These are phyloP conservation scores for Aaosphaeria arxii DNA, from an alignment of 2,329 filamentous ascomycete genomes.

Conservation along the genomic window DNA sequence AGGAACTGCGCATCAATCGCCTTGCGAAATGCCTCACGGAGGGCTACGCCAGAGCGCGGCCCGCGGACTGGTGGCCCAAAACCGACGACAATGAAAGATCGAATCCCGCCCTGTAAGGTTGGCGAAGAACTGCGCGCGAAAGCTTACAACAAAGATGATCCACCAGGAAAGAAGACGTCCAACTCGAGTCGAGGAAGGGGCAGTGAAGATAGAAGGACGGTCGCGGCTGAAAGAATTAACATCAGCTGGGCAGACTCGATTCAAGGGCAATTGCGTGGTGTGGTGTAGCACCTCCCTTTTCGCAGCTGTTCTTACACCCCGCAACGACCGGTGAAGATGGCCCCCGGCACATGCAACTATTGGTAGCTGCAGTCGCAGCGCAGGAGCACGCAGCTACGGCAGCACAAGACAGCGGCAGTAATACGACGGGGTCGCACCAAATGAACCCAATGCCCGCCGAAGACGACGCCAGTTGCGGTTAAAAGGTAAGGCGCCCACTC, in stretches of 20 bases:
- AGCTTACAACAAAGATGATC: conserved; percentile 7
- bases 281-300: too few relatives aligned
- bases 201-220: conserved; percentile 24
- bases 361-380: conserved; percentile 27
- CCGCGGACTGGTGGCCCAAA: conserved; percentile 20
- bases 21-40: conserved; percentile 22
- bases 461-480: too few relatives aligned
- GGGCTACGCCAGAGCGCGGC: conserved; percentile 20
- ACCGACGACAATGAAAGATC: conserved; percentile 14
- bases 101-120: conserved; percentile 5
- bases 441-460: too few relatives aligned
- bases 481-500: too few relatives aligned
- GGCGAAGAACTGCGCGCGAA: conserved; percentile 5
- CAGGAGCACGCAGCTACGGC: conserved; percentile 28
- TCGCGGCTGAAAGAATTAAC: conserved; percentile 19
- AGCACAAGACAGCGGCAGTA: conserved; percentile 16
- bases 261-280: too few relatives aligned
- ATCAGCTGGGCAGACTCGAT: conserved; percentile 2
- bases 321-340: conserved; percentile 34
- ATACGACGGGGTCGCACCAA: too few relatives aligned
- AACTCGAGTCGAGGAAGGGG: conserved; percentile 27
- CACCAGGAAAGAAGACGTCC: conserved; percentile 18
- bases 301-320: conserved; percentile 15
- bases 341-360: conserved; percentile 25
- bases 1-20: conserved; percentile 23